These are phyloP conservation scores for Trichoderma guizhouense DNA, from an alignment of 2,329 filamentous ascomycete genomes.

Conservation along the genomic window DNA sequence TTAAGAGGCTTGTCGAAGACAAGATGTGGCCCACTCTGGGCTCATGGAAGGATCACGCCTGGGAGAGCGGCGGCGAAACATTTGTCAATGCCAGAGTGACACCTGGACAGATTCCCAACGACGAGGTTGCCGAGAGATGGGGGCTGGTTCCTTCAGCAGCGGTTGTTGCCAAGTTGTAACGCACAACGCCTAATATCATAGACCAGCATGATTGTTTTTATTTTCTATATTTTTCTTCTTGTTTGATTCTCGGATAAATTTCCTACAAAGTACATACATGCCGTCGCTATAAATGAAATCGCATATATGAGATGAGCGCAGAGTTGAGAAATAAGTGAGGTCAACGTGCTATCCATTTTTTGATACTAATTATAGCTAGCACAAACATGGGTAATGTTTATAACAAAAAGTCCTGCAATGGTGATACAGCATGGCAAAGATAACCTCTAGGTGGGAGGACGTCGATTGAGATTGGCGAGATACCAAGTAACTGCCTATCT, in stretches of 20 bases:
- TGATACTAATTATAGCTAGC: background rate
- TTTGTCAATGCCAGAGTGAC: slow-evolving; percentile 39
- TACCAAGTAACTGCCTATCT: background rate
- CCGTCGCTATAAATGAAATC: background rate
- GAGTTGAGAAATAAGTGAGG: background rate
- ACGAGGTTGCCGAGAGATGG: slow-evolving; percentile 29
- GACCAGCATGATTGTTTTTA: background rate
- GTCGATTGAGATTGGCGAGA: background rate
- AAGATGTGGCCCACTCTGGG: slow-evolving; percentile 57
- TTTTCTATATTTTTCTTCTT: background rate
- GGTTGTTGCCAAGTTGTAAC: slow-evolving; percentile 29
- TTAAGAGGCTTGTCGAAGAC: slow-evolving; percentile 34
- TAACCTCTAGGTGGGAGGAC: background rate
- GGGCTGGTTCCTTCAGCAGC: slow-evolving; percentile 27
- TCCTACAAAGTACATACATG: background rate
- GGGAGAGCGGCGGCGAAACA: slow-evolving; percentile 55
- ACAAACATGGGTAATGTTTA: background rate
- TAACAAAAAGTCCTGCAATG: background rate
- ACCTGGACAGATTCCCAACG: slow-evolving; percentile 32
- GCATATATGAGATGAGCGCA: background rate
- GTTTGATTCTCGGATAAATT: background rate
- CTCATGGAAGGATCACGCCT: slow-evolving; percentile 60
- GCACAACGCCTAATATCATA: slow-evolving; percentile 1
- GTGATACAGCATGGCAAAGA: background rate
- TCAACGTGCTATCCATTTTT: background rate